phyloP scores from a whole-genome alignment of 2,329 filamentous ascomycete species.

The Fusarium palustre region DNA sequence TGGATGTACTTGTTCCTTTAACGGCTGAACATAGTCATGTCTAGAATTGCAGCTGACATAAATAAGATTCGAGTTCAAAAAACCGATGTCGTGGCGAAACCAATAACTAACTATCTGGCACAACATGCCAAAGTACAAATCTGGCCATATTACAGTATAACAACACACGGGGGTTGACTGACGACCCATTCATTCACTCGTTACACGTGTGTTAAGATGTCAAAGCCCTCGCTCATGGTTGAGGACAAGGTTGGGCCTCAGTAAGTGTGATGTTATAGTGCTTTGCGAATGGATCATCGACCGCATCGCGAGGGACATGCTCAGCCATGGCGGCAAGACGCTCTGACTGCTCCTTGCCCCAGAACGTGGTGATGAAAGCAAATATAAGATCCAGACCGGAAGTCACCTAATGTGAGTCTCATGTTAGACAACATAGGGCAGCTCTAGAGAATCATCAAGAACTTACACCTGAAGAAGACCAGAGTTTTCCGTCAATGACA shows the following conservation, averaged over 20 bases:
- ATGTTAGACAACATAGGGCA: not conserved
- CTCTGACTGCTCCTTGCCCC: conserved; percentile 61
- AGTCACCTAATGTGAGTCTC: conserved; percentile 46
- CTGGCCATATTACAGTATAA: not conserved
- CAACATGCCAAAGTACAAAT: not conserved
- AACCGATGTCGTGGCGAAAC: not conserved
- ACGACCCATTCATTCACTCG: not conserved
- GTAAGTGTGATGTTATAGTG: conserved; percentile 45
- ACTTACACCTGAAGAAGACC: conserved; percentile 70
- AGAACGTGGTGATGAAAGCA: conserved; percentile 57
- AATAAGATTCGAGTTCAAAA: not conserved
- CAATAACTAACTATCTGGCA: not conserved
- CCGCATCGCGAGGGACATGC: conserved; percentile 56
- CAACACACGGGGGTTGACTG: not conserved
- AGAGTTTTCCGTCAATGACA: conserved; percentile 74
- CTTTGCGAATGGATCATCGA: conserved; percentile 48
- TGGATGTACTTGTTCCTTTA: not conserved
- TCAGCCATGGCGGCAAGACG: conserved; percentile 63
- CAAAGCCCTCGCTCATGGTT: not conserved
- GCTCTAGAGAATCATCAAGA: not conserved
- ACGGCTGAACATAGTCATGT: not conserved
- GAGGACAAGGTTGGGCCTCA: conserved; percentile 35
- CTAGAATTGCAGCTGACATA: not conserved
- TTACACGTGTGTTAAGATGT: not conserved
- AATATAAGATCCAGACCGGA: conserved; percentile 54